Conservation (phyloP, 2,329 filamentous ascomycete species). For the Claviceps sp. region DNA sequence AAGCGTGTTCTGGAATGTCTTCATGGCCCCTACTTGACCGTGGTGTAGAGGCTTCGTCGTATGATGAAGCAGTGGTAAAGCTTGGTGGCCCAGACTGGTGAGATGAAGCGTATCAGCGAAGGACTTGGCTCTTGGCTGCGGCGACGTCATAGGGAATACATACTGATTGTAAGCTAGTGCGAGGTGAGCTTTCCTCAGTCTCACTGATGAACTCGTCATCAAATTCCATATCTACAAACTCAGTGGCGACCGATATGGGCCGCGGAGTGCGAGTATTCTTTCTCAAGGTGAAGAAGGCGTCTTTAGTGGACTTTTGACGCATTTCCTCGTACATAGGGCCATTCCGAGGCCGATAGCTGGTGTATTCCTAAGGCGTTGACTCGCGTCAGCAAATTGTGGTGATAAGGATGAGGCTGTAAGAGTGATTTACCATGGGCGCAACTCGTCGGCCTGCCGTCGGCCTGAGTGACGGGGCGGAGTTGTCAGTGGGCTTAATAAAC, state of each 20-base stretch:
- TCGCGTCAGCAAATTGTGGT: not conserved
- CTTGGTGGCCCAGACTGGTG: conserved; percentile 56
- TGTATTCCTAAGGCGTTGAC: conserved; percentile 19
- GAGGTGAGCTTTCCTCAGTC: conserved; percentile 51
- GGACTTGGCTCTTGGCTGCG: not conserved
- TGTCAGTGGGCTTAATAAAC: too few species aligned
- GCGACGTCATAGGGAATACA: conserved; percentile 18
- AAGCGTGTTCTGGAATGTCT: conserved; percentile 45
- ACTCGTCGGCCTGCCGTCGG: not conserved
- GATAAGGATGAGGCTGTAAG: not conserved
- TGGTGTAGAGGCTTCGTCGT: conserved; percentile 72
- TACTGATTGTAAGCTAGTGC: conserved; percentile 60
- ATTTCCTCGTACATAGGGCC: conserved; percentile 33
- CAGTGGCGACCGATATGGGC: conserved; percentile 58
- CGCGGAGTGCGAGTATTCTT: conserved; percentile 34
- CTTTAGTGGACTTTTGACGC: conserved; percentile 37
- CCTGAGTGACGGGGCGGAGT: not conserved
- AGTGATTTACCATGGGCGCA: conserved; percentile 2
- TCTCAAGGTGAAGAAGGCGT: conserved; percentile 49
- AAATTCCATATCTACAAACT: conserved; percentile 66
- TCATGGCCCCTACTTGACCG: conserved; percentile 48
- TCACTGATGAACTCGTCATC: conserved; percentile 44
- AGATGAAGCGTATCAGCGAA: conserved; percentile 6
- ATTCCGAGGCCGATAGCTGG: conserved; percentile 22
- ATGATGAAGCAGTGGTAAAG: conserved; percentile 76